Conservation (phyloP, 2,329 filamentous ascomycete species). For the Aspergillus cejpii region DNA sequence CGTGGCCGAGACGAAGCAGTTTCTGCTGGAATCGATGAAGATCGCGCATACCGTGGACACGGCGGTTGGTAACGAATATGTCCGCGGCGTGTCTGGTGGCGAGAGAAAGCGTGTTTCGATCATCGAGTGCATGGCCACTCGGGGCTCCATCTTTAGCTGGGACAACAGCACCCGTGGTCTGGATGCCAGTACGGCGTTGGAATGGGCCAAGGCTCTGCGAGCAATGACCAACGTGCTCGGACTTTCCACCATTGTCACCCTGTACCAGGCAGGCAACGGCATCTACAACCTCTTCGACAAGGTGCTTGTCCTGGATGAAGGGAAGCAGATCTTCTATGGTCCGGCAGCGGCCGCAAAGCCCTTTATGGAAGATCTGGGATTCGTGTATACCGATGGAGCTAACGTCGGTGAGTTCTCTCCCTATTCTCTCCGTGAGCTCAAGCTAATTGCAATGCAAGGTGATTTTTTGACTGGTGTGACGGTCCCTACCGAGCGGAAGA, state of each 20-base stretch:
- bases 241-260: constrained; percentile 52
- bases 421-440: neutral
- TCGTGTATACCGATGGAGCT: constrained; percentile 54
- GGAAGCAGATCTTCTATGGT: constrained; percentile 60
- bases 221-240: constrained; percentile 55
- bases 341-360: constrained; percentile 51
- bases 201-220: constrained; percentile 52
- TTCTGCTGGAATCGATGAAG: constrained; percentile 50
- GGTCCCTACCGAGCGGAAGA: constrained; percentile 46
- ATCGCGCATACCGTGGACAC: constrained; percentile 56
- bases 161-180: constrained; percentile 59
- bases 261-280: constrained; percentile 61
- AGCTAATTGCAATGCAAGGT: constrained; percentile 1
- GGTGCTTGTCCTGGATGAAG: constrained; percentile 57
- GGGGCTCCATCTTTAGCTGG: constrained; percentile 54
- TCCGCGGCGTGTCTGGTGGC: constrained; percentile 59
- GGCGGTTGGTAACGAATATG: constrained; percentile 58
- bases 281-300: constrained; percentile 63
- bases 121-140: constrained; percentile 53
- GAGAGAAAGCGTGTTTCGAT: constrained; percentile 62
- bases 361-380: constrained; percentile 60
- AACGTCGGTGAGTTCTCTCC: constrained; percentile 45
- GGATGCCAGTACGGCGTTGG: constrained; percentile 55
- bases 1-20: constrained; percentile 44
- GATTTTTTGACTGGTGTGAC: constrained; percentile 62